Conservation (phyloP, 768 basidiomycete species). For the Boletus subparvulus region DNA sequence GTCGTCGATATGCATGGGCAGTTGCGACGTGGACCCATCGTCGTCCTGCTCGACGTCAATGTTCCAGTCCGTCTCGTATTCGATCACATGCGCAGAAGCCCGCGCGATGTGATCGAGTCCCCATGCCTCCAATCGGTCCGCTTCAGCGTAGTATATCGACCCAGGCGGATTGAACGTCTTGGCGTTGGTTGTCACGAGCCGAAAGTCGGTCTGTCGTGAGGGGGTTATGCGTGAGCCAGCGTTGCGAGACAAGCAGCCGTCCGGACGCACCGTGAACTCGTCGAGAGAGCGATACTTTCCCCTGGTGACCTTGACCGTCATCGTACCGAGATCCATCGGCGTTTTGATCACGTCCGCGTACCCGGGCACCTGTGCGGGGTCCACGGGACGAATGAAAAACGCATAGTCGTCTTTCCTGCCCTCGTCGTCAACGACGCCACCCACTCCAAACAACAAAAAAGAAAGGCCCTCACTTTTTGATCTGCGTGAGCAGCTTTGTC, state of each 20-base stretch:
- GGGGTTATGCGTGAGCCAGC: neutral
- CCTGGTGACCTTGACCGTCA: constrained; percentile 71
- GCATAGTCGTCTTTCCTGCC: constrained; percentile 82
- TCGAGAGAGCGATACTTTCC: constrained; percentile 79
- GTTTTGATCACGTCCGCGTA: constrained; percentile 69
- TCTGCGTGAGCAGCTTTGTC: constrained; percentile 60
- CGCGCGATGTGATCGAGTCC: constrained; percentile 73
- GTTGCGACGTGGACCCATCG: constrained; percentile 26
- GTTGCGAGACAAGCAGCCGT: neutral
- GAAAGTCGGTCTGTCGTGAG: constrained; percentile 56
- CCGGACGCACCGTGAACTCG: constrained; percentile 64
- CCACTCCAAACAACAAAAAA: too few species aligned
- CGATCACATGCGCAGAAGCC: constrained; percentile 70
- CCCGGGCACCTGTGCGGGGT: constrained; percentile 56
- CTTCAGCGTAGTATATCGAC: constrained; percentile 72
- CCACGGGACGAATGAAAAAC: constrained; percentile 73
- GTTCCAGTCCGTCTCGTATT: constrained; percentile 83
- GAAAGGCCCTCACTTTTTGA: constrained; percentile 60
- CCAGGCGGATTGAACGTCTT: constrained; percentile 76
- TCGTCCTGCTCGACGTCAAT: constrained; percentile 74
- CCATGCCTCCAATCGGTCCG: constrained; percentile 67
- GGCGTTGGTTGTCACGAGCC: constrained; percentile 70
- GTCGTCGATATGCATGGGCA: constrained; percentile 38
- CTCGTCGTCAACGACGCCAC: constrained; percentile 6
- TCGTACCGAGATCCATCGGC: constrained; percentile 93